Base-by-base conservation (phyloP, 495 filamentous ascomycete genomes). In the Xylaria curta region DNA sequence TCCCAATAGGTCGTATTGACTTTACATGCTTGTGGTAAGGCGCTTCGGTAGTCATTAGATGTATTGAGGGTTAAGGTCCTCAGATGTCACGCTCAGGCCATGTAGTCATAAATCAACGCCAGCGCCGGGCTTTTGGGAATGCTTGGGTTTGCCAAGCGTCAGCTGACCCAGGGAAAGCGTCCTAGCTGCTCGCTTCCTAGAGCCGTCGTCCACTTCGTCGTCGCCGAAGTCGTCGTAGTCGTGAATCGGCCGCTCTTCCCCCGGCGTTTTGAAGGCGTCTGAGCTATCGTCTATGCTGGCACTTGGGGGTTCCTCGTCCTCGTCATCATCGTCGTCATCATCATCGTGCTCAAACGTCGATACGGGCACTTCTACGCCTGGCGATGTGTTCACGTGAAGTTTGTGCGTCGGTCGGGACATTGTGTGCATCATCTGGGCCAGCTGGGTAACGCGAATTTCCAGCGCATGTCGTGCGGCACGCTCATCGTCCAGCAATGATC, bases 151-250 rank as follows among this genome's bases (percentile, higher is more conserved):
- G 47, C 76, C 75, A 67, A 85, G 70, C 24, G 86, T 87, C 59
- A 87, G 71, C 75, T 87, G 85, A 56, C 86, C 85, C 51, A 88
- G 66, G 44, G 83, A 85, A 73, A 87, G 70, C 28, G 86, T 87
- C 68, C 83, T 72, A 28, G 84, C 82, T 5, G 82, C 80, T 70
- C 82, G 83, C 70, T 75, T 83, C 54, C 82, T 78, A 71, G 77
- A 76, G 40, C 78, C 76, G n/a, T 82, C 79, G n/a, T 76, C 72
- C 10, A n/a, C 19, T 36, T 75, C 74, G 62, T 82, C 81, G 70
- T 83, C 82, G 26, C 83, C 85, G 70, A 86, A 86, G 21, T 80
- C 83, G 6, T 82, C 85, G 62, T 81, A 83, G 36, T 73, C 74
- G 19, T 82, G 78, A 13, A 70, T n/a, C 19, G 73, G 69, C 4